phyloP scores from a whole-genome alignment of 306 rosid species.

The Cucurbita pepo region DNA sequence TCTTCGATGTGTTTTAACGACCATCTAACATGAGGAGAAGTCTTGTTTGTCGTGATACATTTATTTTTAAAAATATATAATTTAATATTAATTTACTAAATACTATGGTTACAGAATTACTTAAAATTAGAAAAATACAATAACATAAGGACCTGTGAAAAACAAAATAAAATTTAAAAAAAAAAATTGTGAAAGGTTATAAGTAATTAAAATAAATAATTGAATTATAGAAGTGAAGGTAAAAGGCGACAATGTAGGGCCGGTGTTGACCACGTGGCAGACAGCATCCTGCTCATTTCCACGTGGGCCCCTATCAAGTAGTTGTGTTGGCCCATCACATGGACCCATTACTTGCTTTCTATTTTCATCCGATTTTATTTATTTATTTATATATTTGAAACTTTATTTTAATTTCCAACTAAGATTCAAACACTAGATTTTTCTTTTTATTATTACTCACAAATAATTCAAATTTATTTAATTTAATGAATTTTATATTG shows the following conservation, averaged over 20 bases:
- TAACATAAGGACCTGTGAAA: too few species aligned
- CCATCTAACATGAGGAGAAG: neutral
- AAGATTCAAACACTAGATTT: neutral
- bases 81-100: too few species aligned
- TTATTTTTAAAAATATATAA: too few species aligned
- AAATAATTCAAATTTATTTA: too few species aligned
- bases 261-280: conserved; percentile 89
- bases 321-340: conserved; percentile 37
- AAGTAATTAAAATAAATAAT: neutral
- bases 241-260: conserved; percentile 54
- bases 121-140: too few species aligned
- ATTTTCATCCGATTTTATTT: neutral
- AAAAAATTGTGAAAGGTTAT: neutral
- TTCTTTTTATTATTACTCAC: too few species aligned
- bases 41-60: neutral
- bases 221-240: conserved; percentile 2
- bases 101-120: too few species aligned
- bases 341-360: conserved; percentile 17
- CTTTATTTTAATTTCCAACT: neutral
- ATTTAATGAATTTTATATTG: too few species aligned
- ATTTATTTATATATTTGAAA: neutral
- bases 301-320: conserved; percentile 38
- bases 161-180: too few species aligned
- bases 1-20: neutral
- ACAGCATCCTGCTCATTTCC: conserved; percentile 31